Evolutionary conservation across 129 eudicot species (phyloP).

Genomic region (Gnaphalium uliginosum): DNA sequence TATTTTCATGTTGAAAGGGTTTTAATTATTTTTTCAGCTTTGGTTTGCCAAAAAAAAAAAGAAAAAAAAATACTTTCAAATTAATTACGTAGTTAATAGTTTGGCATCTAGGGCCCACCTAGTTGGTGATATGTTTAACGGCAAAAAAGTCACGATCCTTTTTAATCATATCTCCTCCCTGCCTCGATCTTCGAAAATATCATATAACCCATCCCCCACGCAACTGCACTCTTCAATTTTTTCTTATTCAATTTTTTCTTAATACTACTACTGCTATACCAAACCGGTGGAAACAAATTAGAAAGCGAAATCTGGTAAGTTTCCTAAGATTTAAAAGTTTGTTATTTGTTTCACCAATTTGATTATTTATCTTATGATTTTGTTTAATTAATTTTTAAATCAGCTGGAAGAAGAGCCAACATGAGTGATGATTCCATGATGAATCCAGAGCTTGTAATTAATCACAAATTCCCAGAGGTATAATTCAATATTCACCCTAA

Average conservation of each 20-base stretch:
- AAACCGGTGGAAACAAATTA: not conserved
- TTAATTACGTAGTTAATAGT: too few relatives aligned
- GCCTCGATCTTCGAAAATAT: constrained; percentile 28
- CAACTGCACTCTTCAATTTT: constrained; percentile 7
- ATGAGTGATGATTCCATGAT: constrained; percentile 31
- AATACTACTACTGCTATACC: not conserved
- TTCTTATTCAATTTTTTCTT: not conserved
- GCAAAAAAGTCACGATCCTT: not conserved
- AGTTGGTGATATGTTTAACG: too few relatives aligned
- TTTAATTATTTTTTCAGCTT: too few relatives aligned
- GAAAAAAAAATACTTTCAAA: too few relatives aligned
- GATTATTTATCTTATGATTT: not conserved
- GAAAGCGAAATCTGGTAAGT: not conserved
- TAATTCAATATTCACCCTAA: not conserved
- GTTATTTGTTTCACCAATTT: not conserved
- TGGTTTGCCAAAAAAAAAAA: too few relatives aligned
- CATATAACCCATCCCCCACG: constrained; percentile 6
- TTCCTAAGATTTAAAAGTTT: not conserved
- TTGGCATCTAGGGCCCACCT: too few relatives aligned
- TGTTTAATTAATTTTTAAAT: not conserved
- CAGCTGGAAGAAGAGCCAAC: constrained; percentile 3
- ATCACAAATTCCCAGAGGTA: constrained; percentile 43
- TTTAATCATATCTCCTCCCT: not conserved
- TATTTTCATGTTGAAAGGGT: too few relatives aligned
- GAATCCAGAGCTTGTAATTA: constrained; percentile 39